Evolutionary conservation across 495 filamentous ascomycete genomes (phyloP).

Genomic region (Neurospora terricola): DNA sequence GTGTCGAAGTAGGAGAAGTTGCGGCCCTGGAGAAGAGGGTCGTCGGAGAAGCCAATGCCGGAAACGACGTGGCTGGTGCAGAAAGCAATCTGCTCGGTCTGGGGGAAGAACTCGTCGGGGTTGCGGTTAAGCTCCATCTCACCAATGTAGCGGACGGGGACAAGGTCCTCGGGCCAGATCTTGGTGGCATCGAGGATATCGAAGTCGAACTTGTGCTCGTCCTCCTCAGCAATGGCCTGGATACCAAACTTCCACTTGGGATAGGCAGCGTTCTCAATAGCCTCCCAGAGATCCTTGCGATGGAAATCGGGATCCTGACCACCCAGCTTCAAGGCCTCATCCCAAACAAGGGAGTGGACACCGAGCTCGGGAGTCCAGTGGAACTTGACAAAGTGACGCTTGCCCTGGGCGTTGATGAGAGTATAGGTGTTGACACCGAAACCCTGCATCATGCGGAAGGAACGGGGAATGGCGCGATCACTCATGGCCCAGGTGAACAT

Average conservation of each 20-base stretch:
- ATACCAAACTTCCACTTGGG: constrained; percentile 81
- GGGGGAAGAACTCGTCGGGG: constrained; percentile 75
- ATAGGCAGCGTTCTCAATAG: constrained; percentile 64
- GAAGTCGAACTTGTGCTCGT: constrained; percentile 76
- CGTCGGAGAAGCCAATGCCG: constrained; percentile 79
- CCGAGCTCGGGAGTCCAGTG: constrained; percentile 68
- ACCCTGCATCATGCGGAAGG: constrained; percentile 83
- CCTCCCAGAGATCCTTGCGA: constrained; percentile 68
- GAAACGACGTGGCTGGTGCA: constrained; percentile 80
- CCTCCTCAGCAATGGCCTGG: constrained; percentile 60
- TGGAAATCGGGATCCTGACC: constrained; percentile 87
- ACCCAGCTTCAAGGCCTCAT: constrained; percentile 72
- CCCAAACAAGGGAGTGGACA: constrained; percentile 79
- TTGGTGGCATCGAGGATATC: constrained; percentile 91
- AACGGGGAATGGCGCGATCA: constrained; percentile 71
- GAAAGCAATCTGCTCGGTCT: constrained; percentile 79
- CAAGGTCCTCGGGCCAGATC: constrained; percentile 75
- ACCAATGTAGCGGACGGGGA: constrained; percentile 73
- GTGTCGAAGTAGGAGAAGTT: constrained; percentile 89
- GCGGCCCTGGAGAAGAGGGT: constrained; percentile 72
- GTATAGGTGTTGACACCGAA: constrained; percentile 84
- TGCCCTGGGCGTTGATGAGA: constrained; percentile 59
- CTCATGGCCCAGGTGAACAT: constrained; percentile 81
- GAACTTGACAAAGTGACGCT: constrained; percentile 76
- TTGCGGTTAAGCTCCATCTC: constrained; percentile 76